Evolutionary conservation across 179 eudicot species (phyloP).

Genomic region (Spinacia oleracea): DNA sequence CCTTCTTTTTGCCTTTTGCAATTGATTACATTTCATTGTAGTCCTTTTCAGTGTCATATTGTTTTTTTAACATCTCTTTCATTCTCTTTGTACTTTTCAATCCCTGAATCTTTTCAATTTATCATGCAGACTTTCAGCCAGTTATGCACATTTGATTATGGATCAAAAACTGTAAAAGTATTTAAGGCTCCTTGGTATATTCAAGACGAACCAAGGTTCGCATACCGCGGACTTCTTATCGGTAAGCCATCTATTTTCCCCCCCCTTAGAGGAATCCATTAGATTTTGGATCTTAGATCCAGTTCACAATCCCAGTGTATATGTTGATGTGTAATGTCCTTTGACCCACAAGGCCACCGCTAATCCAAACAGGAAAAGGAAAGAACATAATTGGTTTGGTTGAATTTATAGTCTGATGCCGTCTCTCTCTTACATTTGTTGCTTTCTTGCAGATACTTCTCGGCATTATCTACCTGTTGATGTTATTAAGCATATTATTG

Average conservation of each 20-base stretch:
- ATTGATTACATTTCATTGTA: background rate
- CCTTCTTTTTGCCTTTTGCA: background rate
- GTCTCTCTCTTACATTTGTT: conserved; percentile 3
- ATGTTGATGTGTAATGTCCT: too few relatives aligned
- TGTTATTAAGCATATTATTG: conserved; percentile 83
- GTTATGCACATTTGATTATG: conserved; percentile 78
- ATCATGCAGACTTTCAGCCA: conserved; percentile 91
- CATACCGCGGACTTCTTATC: conserved; percentile 90
- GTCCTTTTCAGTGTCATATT: background rate
- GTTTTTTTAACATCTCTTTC: background rate
- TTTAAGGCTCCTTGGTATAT: conserved; percentile 90
- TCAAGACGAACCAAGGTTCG: conserved; percentile 82
- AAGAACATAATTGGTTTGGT: too few relatives aligned
- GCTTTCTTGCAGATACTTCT: conserved; percentile 75
- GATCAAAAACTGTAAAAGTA: conserved; percentile 68
- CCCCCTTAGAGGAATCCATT: background rate
- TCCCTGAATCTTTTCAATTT: background rate
- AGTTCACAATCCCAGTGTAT: too few relatives aligned
- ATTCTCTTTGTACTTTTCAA: background rate
- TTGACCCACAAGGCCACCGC: too few relatives aligned
- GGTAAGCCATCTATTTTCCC: too few relatives aligned
- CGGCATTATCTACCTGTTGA: conserved; percentile 85
- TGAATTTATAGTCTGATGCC: too few relatives aligned
- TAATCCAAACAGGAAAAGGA: too few relatives aligned
- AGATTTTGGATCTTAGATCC: conserved; percentile 13